Conservation (phyloP, 805 yeast genomes). For the Starmerella etchellsii region DNA sequence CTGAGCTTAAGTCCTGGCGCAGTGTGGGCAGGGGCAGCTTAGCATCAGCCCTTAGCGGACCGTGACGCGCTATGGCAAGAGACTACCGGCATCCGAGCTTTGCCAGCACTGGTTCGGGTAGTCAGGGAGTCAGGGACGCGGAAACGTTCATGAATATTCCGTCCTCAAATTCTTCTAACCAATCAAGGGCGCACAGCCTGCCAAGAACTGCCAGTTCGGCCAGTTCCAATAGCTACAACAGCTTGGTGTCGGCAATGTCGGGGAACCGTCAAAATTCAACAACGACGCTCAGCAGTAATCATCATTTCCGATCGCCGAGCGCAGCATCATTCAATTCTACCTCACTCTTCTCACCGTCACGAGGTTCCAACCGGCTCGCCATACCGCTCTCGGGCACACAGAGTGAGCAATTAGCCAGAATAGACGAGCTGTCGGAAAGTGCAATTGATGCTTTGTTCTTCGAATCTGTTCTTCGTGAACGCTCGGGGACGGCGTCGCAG, state of each 20-base stretch:
- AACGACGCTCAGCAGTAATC: no score
- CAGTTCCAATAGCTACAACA: constrained; percentile 10
- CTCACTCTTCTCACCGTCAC: not conserved
- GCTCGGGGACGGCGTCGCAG: not conserved
- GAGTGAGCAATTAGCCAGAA: constrained; percentile 1
- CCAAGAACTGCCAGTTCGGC: constrained; percentile 13
- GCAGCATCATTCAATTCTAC: not conserved
- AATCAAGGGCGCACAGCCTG: constrained; percentile 1
- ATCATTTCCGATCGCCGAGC: no score
- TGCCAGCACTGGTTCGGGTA: constrained; percentile 7
- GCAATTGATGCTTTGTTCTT: constrained; percentile 11
- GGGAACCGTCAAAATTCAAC: constrained; percentile 1
- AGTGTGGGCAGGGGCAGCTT: no score
- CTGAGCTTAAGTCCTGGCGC: no score
- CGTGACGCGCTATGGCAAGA: constrained; percentile 13
- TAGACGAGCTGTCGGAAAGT: constrained; percentile 9
- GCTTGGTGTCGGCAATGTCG: not conserved
- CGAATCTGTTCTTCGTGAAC: not conserved
- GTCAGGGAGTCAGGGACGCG: not conserved
- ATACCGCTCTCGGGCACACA: not conserved
- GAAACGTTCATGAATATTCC: no score
- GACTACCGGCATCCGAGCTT: constrained; percentile 13
- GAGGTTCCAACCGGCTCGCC: no score
- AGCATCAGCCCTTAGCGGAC: no score
- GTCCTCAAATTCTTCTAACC: not conserved